Evolutionary conservation across 768 basidiomycete genomes (phyloP), one percentile per base, ranked within the genome.

Genomic region (Psilocybe azurescens): DNA sequence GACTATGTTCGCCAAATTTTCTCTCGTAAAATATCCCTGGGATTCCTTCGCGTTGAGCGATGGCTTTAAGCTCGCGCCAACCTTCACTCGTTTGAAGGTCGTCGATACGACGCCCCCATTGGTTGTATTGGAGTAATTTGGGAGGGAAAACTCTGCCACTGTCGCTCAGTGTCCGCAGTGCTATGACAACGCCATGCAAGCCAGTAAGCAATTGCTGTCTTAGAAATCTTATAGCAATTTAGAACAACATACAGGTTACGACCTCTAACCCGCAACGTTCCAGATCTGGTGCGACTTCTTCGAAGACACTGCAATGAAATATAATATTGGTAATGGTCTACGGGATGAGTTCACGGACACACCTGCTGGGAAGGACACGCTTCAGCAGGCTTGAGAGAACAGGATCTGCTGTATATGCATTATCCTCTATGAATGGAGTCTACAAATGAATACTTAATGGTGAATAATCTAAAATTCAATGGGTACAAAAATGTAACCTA

Each of bases 91-190:
- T 91, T 41, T 86, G 78, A 0, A 94, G 81, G 3, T 76, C 73
- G 70, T 94, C 91, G 7, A 91, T 75, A 24, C 81, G 72, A 10
- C 87, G 83, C 0, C 91, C 91, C 87, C 86, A 93, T 64, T 91
- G 86, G 67, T 92, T 80, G 68, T 91, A 93, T 72, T 93, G 92
- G 0, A 79, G 79, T 20, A 93, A 72, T 9, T 72, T 77, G 0
- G 89, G 87, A 18, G 83, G 83, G 2, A 73, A 69, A 1, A 82
- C 76, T 20, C 79, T 80, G 28, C 67, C 70, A 36, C 76, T 77
- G n/a, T 72, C 70, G n/a, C 78, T 79, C 50, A 90, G 70, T 1
- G 77, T 73, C 20, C 88, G 85, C 51, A 90, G 77, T n/a, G 73
- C 89, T 91, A 57, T 28, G 33, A 51, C 14, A 47, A 38, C 47